Evolutionary conservation across 2,329 filamentous ascomycete species (phyloP).

Genomic region (Ophiocordyceps camponoti-saundersi): DNA sequence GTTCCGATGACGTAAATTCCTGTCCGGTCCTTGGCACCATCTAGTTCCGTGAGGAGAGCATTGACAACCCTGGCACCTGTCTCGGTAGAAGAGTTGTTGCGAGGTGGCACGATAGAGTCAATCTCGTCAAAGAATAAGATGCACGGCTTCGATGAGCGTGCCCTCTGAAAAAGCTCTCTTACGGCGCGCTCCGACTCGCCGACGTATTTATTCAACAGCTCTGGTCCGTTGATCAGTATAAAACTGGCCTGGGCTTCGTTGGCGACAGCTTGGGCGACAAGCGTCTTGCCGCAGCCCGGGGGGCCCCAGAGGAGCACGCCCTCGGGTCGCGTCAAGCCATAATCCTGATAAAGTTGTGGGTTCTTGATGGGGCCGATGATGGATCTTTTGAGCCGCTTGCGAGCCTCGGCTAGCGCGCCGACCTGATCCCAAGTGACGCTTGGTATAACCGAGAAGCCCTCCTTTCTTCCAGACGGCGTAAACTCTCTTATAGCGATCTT

Average conservation of each 20-base stretch:
- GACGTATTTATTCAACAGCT: constrained; percentile 93
- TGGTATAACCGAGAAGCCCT: constrained; percentile 89
- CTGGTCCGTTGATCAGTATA: constrained; percentile 92
- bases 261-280: constrained; percentile 89
- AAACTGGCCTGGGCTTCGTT: constrained; percentile 95
- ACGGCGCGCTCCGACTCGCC: constrained; percentile 91
- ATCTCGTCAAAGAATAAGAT: constrained; percentile 98
- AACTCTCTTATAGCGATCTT: constrained; percentile 50
- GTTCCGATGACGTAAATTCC: constrained; percentile 92
- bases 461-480: constrained; percentile 52
- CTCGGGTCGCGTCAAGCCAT: constrained; percentile 66
- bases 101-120: constrained; percentile 75
- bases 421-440: constrained; percentile 89
- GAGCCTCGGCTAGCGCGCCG: constrained; percentile 64
- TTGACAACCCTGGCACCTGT: constrained; percentile 84
- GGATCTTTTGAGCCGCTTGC: constrained; percentile 64
- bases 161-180: constrained; percentile 78
- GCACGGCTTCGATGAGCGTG: constrained; percentile 72
- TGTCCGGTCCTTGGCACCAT: constrained; percentile 62
- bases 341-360: constrained; percentile 57
- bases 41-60: constrained; percentile 83
- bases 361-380: constrained; percentile 82
- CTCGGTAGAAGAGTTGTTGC: constrained; percentile 65
- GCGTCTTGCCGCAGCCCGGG: constrained; percentile 89
- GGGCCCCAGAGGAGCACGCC: constrained; percentile 94